Percentiles rank a stretch among this genome's conserved stretches.
Evolutionary conservation across 2,329 filamentous ascomycete genomes (phyloP).

Genomic region (Colletotrichum sp.): DNA sequence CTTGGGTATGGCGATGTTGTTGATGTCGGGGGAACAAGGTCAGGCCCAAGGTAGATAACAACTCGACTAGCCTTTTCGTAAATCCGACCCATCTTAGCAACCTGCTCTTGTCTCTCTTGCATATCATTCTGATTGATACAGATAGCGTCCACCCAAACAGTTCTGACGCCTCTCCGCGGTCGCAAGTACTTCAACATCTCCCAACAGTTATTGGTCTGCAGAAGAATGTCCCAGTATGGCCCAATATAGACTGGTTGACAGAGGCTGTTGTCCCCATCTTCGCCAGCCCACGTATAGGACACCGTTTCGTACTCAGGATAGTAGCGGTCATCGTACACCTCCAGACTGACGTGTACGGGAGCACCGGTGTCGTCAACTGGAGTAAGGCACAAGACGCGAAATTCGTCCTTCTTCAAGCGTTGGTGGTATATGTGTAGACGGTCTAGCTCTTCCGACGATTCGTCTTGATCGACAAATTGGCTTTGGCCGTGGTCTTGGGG

Average conservation of each 20-base stretch:
- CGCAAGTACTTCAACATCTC: neutral
- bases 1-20: fast-evolving
- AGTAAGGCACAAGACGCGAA: fast-evolving
- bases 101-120: neutral
- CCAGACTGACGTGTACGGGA: fast-evolving
- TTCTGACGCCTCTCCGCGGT: fast-evolving
- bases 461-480: too few species aligned
- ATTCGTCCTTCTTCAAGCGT: fast-evolving
- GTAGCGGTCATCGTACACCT: neutral
- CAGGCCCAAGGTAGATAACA: fast-evolving
- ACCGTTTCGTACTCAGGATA: fast-evolving
- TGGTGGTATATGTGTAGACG: fast-evolving
- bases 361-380: fast-evolving
- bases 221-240: fast-evolving
- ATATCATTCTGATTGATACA: neutral
- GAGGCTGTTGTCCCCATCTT: fast-evolving
- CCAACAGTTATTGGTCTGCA: neutral
- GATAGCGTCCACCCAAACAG: fast-evolving
- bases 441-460: fast-evolving
- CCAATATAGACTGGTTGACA: fast-evolving
- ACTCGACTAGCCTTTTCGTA: fast-evolving
- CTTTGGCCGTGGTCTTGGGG: too few species aligned
- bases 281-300: neutral
- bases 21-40: fast-evolving
- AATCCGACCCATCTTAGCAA: fast-evolving